Base-by-base conservation (phyloP, 306 rosid genomes). In the Datisca glomerata region DNA sequence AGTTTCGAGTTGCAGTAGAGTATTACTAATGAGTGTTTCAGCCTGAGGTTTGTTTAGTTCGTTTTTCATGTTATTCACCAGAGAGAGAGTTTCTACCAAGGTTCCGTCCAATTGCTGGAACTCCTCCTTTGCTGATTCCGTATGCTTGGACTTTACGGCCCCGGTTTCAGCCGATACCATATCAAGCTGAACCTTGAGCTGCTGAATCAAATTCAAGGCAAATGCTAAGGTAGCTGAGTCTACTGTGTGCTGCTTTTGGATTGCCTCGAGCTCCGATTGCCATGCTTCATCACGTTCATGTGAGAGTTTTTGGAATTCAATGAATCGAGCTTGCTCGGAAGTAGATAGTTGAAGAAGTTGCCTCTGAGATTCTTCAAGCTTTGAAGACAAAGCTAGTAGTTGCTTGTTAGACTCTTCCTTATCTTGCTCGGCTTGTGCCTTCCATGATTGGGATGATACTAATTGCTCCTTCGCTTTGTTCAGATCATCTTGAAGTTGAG, bases 401-500 rank as follows among this genome's bases (percentile, higher is more conserved):
- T 91, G 70, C 49, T 57, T 65, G 64, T 64, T 75, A 49, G 80
- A 73, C 24, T 75, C 80, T 46, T 73, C 80, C 14, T 81, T 78
- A 21, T 80, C 94, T 51, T 70, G 69, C 67, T 68, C 73, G 62
- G 91, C 84, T 58, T 70, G 75, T 47, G 66, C 69, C 78, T 75
- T 69, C 69, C 74, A 67, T 54, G 92, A 75, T 51, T 80, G 96
- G 5, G 85, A 68, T 18, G 53, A 60, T 45, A 52, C 45, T 48
- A 84, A 71, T 65, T 73, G 78, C 24, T 73, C 69, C 69, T 61
- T 75, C 18, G 76, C 76, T 40, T 54, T 68, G 42, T 72, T 79
- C 56, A 91, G 58, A 53, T 84, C 93, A 42, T 68, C 91, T 67
- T 71, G 77, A 31, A 84, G 92, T 47, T 73, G 79, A 49, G 85